Percentiles rank a stretch among this genome's conserved stretches.
Evolutionary conservation across 1,284 basidiomycete species (phyloP).

Genomic region (Cryptococcus amylolentus): DNA sequence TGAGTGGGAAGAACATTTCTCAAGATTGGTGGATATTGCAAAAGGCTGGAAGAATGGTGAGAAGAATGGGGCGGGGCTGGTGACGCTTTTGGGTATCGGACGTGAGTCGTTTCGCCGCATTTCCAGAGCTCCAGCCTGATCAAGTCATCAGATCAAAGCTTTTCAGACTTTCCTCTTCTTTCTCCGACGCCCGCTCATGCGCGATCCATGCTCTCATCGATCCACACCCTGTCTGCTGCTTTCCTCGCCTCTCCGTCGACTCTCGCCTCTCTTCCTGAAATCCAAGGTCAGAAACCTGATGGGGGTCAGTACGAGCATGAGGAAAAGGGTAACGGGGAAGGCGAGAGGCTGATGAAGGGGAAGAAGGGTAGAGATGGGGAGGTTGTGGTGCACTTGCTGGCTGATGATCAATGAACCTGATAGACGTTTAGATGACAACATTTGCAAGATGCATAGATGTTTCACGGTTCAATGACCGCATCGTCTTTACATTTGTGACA

Average conservation of each 20-base stretch:
- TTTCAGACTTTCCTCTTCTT: slow-evolving; percentile 44
- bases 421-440: not conserved
- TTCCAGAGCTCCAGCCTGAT: not conserved
- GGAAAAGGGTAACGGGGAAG: too few relatives aligned
- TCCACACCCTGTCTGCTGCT: slow-evolving; percentile 32
- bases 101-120: slow-evolving; percentile 27
- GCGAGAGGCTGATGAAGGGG: too few relatives aligned
- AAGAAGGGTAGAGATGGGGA: too few relatives aligned
- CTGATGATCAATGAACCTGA: not conserved
- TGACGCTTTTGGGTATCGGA: slow-evolving; percentile 34
- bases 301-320: too few relatives aligned
- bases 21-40: slow-evolving; percentile 56
- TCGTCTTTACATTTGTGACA: not conserved
- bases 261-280: too few relatives aligned
- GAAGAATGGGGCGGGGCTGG: slow-evolving; percentile 29
- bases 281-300: too few relatives aligned
- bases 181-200: slow-evolving; percentile 21
- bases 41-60: slow-evolving; percentile 12
- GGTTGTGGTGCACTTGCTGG: too few relatives aligned
- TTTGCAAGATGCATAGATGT: not conserved
- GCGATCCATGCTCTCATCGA: slow-evolving; percentile 19
- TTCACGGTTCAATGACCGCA: not conserved
- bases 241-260: slow-evolving; percentile 15
- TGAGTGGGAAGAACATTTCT: slow-evolving; percentile 67
- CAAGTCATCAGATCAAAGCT: slow-evolving; percentile 36